Evolutionary conservation across 495 filamentous ascomycete genomes (phyloP), one percentile per base, ranked within the genome.

Genomic region (Poronia punctata): DNA sequence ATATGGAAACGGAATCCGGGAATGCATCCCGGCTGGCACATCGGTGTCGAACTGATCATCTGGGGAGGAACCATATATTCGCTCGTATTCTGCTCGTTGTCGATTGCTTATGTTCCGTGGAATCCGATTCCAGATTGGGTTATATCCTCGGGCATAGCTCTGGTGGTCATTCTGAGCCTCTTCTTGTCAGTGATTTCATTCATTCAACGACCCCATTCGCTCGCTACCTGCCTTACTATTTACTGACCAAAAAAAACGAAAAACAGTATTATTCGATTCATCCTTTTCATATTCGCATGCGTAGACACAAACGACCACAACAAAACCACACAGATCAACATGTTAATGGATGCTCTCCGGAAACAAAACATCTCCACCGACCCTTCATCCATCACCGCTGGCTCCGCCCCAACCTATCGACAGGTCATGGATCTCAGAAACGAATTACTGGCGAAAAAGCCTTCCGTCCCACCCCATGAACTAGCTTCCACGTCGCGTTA

Each of bases 1-100:
- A n/a, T 35, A 15, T 15, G 22, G 17, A 43, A 43, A 12, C 30
- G 40, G 11, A 43, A 43, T 7, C 40, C 31, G 5, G 40, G 40
- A 1, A 19, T 35, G 6, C 40, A 12, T 1, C 40, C 40, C 6
- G 40, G 40, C n/a, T 43, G 21, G 30, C 40, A 43, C 12, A 35
- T 43, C 18, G 40, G 40, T 6, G 1, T 16, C 1, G 40, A 43
- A 18, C 40, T 43, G 14, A 18, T 16, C 17, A 16, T 43, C 8
- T n/a, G 27, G 5, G 40, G 40, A 5, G 40, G 40, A n/a, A 27
- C n/a, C n/a, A 28, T 28, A 9, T 43, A 16, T 16, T 28, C 22
- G 40, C 31, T 17, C 15, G 27, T 31, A n/a, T 35, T 24, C 35
- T 43, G 16, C 6, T 43, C 7, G 5, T 15, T n/a, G n/a, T n/a